Base-by-base conservation (phyloP, 2,329 filamentous ascomycete species). In the Fonsecaea nubica region DNA sequence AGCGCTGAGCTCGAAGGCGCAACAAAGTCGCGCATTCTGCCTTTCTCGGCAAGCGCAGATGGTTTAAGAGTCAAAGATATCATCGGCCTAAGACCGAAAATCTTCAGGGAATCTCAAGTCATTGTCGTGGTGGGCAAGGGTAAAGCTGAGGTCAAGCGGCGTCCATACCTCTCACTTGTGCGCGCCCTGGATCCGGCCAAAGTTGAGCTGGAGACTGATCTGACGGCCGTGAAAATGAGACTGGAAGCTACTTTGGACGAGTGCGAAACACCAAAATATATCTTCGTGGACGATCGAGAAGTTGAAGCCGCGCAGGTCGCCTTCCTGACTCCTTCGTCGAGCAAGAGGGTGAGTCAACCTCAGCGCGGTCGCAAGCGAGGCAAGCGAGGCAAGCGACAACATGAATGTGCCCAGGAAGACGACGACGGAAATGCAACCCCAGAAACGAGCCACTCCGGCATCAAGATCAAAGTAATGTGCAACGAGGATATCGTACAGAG, bases 401-500 rank as follows among this genome's bases (percentile, higher is more conserved):
- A 75, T 81, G 33, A 32, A n/a, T 18, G 35, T n/a, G 40, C 9
- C 7, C 15, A 8, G 30, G 40, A 30, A 4, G 32, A 58, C 10
- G 18, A 40, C 2, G 35, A 65, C 7, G 10, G n/a, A 36, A 38
- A 50, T 10, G n/a, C 12, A 55, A 21, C 58, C n/a, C 33, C 36
- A 84, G 84, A 73, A 77, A 83, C 32, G 80, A 79, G 73, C 79
- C 79, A 71, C 76, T 3, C 64, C 68, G 45, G 66, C 75, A 48
- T 69, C 64, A 33, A 69, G 18, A 82, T 93, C 42, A 86, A 85
- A 69, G 85, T 95, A 53, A 85, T 96, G 60, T 90, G 89, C 63
- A 90, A 96, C 76, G 94, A 98, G 78, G 88, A 94, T 75, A 88
- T 98, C 25, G 89, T 96, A 63, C 94, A 99, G 82, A 97, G 93